Conservation (phyloP, 805 yeast genomes). For the Yarrowia divulgata region DNA sequence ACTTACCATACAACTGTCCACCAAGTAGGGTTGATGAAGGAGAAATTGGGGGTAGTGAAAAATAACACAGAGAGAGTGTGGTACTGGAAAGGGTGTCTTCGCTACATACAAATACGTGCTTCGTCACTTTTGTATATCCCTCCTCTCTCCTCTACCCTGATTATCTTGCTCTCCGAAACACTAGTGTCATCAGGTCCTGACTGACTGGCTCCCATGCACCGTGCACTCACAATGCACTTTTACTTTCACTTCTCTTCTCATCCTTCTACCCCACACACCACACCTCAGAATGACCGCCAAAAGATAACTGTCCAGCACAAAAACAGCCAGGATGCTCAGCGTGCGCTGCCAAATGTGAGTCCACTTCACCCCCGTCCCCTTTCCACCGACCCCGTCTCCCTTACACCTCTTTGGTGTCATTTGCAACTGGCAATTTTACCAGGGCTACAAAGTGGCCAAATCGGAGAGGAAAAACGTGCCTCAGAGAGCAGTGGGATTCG, state of each 20-base stretch:
- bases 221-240: slow-evolving; percentile 34
- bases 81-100: too few relatives aligned
- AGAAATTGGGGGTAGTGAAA: too few relatives aligned
- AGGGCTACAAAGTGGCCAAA: slow-evolving; percentile 20
- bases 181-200: slow-evolving; percentile 30
- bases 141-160: too few relatives aligned
- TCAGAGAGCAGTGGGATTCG: background rate
- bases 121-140: too few relatives aligned
- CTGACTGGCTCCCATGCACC: slow-evolving; percentile 13
- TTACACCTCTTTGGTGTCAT: background rate
- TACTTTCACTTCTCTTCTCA: slow-evolving; percentile 39
- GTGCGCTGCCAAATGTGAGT: slow-evolving; percentile 2
- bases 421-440: slow-evolving; percentile 8
- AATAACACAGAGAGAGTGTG: too few relatives aligned
- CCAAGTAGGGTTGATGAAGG: too few relatives aligned
- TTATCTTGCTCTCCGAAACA: background rate
- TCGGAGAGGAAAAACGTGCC: slow-evolving; percentile 15
- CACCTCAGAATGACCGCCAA: slow-evolving; percentile 20
- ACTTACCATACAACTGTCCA: too few relatives aligned
- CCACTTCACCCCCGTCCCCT: background rate
- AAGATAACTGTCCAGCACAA: slow-evolving; percentile 8
- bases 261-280: slow-evolving; percentile 37
- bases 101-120: background rate
- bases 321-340: background rate
- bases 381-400: too few relatives aligned